Evolutionary conservation across 129 eudicot species (phyloP).

Genomic region (Flaveria trinervia): DNA sequence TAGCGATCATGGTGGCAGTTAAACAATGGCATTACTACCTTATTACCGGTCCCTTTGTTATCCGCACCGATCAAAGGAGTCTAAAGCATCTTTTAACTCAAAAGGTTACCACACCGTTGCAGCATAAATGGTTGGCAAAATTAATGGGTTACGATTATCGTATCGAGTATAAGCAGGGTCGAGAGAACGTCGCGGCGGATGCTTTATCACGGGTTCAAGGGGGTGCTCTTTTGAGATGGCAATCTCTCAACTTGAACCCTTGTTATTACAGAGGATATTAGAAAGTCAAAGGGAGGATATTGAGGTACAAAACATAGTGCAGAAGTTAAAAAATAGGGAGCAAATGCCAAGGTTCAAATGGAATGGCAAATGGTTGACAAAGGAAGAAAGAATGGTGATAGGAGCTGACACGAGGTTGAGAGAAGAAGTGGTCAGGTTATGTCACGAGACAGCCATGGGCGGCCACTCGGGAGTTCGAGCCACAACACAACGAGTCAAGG

Average conservation of each 20-base stretch:
- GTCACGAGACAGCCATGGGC: neutral
- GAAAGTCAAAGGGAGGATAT: neutral
- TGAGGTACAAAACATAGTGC: neutral
- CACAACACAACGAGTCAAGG: neutral
- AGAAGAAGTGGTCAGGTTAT: neutral
- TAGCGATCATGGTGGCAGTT: neutral
- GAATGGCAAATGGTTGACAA: neutral
- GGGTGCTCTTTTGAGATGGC: neutral
- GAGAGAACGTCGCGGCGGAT: neutral
- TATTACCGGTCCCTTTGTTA: neutral
- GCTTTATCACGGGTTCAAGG: constrained; percentile 9
- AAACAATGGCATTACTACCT: neutral
- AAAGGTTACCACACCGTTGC: neutral
- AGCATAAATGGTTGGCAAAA: constrained; percentile 4
- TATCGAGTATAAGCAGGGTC: neutral
- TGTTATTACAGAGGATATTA: too few species aligned
- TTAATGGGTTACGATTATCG: constrained; percentile 8
- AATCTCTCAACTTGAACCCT: neutral
- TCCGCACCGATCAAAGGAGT: neutral
- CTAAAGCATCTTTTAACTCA: neutral
- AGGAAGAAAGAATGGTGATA: neutral
- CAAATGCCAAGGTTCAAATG: neutral
- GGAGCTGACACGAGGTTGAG: neutral
- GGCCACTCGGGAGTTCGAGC: neutral
- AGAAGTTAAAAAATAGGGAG: neutral